phyloP scores from a whole-genome alignment of 2,329 filamentous ascomycete species.

The Fusarium incarnatum region DNA sequence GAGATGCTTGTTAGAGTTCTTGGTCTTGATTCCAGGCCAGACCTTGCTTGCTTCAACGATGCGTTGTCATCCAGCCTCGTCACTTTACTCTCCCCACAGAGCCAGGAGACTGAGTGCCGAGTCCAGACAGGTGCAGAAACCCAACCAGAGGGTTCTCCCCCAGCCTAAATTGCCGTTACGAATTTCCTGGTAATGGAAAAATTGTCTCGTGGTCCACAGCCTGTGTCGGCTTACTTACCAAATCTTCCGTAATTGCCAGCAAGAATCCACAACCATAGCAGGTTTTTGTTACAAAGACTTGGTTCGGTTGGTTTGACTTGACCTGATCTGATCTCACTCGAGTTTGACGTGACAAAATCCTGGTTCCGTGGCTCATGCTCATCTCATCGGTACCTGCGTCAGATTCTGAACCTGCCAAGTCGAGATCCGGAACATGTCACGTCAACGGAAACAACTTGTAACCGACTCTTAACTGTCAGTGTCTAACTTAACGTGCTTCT shows the following conservation, averaged over 20 bases:
- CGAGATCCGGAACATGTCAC: conserved; percentile 22
- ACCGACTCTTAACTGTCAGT: conserved; percentile 4
- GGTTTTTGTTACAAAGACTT: conserved; percentile 7
- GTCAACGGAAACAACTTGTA: conserved; percentile 28
- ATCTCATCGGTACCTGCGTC: conserved; percentile 36
- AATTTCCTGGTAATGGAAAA: conserved; percentile 1
- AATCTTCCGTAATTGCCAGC: conserved; percentile 8
- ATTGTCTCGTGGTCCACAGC: conserved; percentile 11
- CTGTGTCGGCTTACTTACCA: conserved; percentile 13
- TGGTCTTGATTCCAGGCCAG: conserved; percentile 6
- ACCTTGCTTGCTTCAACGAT: conserved; percentile 25
- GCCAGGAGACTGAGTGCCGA: neutral
- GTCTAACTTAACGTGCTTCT: conserved; percentile 14
- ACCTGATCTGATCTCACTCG: neutral
- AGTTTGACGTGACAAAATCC: neutral
- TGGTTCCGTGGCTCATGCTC: neutral
- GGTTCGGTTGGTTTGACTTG: neutral
- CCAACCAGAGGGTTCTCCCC: neutral
- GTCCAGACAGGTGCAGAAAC: conserved; percentile 2
- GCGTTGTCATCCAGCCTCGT: conserved; percentile 36
- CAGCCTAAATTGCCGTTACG: conserved; percentile 9
- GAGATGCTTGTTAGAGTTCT: conserved; percentile 23
- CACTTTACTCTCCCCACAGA: conserved; percentile 11
- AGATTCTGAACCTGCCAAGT: conserved; percentile 13
- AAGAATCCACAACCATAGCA: neutral